Conservation (phyloP, 2,329 filamentous ascomycete species). For the Byssoonygena ceratinophila region DNA sequence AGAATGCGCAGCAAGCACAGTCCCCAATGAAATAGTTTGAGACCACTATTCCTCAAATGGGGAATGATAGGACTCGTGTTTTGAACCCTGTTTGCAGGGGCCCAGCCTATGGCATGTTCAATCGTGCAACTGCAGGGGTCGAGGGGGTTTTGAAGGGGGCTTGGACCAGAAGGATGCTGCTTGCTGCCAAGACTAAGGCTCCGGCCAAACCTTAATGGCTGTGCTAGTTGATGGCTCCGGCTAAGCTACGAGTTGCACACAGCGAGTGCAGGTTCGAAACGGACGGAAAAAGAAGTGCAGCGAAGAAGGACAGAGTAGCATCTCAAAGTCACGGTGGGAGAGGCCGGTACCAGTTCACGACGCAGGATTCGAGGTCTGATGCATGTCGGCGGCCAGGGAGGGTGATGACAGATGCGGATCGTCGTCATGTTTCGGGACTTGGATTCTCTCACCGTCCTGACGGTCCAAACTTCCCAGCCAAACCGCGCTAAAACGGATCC, state of each 20-base stretch:
- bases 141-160: background rate
- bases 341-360: too few species aligned
- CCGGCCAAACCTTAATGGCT: slow-evolving; percentile 1
- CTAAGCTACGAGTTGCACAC: too few species aligned
- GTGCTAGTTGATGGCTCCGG: too few species aligned
- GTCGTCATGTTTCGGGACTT: background rate
- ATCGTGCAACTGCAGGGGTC: slow-evolving; percentile 1
- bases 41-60: background rate
- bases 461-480: background rate
- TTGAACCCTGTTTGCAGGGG: background rate
- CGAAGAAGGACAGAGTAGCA: background rate
- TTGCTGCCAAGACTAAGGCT: background rate
- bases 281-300: too few species aligned
- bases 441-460: slow-evolving; percentile 4
- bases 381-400: background rate
- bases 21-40: background rate
- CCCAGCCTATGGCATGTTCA: background rate
- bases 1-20: slow-evolving; percentile 3
- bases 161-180: background rate
- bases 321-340: too few species aligned
- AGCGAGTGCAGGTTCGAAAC: too few species aligned
- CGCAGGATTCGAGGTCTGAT: too few species aligned
- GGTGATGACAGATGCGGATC: background rate
- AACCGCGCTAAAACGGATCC: slow-evolving; percentile 56
- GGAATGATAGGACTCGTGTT: background rate